Conservation (phyloP, 441 rosid genomes). For the Populus hybrid region DNA sequence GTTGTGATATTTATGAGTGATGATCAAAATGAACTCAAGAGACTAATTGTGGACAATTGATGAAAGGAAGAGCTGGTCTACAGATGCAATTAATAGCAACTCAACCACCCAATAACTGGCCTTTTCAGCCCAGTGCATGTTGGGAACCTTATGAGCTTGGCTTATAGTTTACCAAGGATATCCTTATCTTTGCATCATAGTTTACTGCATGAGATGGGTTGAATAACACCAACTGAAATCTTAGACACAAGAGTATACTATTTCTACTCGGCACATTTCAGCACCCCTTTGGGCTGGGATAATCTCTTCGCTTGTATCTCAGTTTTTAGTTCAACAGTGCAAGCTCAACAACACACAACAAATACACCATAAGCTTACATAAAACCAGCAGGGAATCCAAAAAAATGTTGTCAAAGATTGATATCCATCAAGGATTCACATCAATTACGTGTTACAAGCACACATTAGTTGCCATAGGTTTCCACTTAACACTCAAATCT, state of each 20-base stretch:
- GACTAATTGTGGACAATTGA: neutral
- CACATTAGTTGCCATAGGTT: neutral
- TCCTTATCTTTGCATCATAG: neutral
- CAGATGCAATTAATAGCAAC: neutral
- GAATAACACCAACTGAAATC: too few relatives aligned
- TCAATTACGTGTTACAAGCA: neutral
- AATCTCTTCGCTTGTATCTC: too few relatives aligned
- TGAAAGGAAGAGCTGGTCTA: neutral
- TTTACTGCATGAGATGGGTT: neutral
- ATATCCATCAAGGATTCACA: neutral
- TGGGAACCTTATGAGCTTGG: neutral
- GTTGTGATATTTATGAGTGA: neutral
- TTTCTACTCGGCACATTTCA: neutral
- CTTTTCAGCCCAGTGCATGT: neutral
- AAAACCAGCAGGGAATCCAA: neutral
- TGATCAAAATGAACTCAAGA: neutral
- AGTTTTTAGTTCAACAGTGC: too few relatives aligned
- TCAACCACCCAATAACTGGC: neutral
- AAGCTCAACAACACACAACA: too few relatives aligned
- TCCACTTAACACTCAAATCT: neutral
- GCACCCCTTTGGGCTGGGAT: too few relatives aligned
- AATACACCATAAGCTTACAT: neutral
- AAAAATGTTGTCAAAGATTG: neutral
- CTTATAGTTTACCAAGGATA: too few relatives aligned
- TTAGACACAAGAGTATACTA: too few relatives aligned